phyloP scores from a whole-genome alignment of 805 yeast species.

The Sugiyamaella qingdaonensis region DNA sequence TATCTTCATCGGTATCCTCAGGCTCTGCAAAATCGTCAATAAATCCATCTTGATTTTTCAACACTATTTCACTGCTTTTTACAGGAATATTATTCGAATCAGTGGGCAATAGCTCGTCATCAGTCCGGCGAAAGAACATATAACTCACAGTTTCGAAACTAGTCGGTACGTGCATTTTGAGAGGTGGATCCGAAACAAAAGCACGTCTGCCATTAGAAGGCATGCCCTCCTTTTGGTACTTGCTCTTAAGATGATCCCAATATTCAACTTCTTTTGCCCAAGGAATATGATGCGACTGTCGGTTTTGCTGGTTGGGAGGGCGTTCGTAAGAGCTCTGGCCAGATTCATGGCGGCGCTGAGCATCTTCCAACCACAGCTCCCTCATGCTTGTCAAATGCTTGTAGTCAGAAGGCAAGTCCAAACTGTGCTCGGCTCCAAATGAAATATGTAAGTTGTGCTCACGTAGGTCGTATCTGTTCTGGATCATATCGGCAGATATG shows the following conservation, averaged over 20 bases:
- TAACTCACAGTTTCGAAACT: conserved; percentile 15
- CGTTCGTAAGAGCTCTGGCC: not conserved
- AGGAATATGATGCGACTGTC: not conserved
- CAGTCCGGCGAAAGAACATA: conserved; percentile 11
- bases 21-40: not conserved
- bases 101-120: too few relatives aligned
- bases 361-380: conserved; percentile 53
- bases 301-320: not conserved
- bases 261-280: conserved; percentile 9
- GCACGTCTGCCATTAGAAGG: not conserved
- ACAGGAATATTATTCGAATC: too few relatives aligned
- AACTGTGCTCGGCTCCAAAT: conserved; percentile 36
- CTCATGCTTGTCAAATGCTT: conserved; percentile 26
- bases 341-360: conserved; percentile 12
- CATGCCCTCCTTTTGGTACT: not conserved
- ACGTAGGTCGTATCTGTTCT: conserved; percentile 43
- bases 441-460: conserved; percentile 48
- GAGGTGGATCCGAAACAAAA: not conserved
- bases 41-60: too few relatives aligned
- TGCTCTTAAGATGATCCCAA: conserved; percentile 2
- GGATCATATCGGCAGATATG: conserved; percentile 53
- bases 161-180: conserved; percentile 13
- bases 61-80: too few relatives aligned
- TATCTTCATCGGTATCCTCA: not conserved
- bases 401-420: conserved; percentile 14